A percentile compares a stretch with the other conserved stretches of the same genome.
Evolutionary conservation across 2,329 filamentous ascomycete genomes (phyloP).

Genomic region (Orbilia blumenaviensis): DNA sequence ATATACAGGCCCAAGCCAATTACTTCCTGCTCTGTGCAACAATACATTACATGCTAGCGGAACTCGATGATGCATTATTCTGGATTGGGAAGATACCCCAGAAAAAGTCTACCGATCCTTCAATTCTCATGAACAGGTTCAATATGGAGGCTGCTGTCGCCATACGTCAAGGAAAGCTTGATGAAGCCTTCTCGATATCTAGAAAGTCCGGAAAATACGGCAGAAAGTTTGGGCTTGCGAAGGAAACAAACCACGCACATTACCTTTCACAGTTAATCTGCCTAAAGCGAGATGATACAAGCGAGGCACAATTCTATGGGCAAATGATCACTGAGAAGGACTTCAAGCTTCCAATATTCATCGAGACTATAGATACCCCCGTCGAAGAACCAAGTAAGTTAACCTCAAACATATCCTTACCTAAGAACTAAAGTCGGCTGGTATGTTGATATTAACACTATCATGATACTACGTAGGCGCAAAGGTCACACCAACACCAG

Average conservation of each 20-base stretch:
- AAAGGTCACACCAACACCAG: neutral
- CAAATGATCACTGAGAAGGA: constrained; percentile 27
- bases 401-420: no score
- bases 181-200: constrained; percentile 14
- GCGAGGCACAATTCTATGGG: constrained; percentile 35
- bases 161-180: constrained; percentile 3
- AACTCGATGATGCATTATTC: constrained; percentile 12
- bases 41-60: constrained; percentile 44
- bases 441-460: neutral
- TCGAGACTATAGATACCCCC: neutral
- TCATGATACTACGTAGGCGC: neutral
- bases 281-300: constrained; percentile 16
- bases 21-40: constrained; percentile 7
- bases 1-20: neutral
- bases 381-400: neutral
- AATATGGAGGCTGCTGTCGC: constrained; percentile 37
- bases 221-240: constrained; percentile 11
- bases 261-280: constrained; percentile 30
- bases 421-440: neutral
- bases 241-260: constrained; percentile 13
- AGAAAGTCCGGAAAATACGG: constrained; percentile 36
- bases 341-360: constrained; percentile 9
- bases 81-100: constrained; percentile 15
- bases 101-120: constrained; percentile 36
- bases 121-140: constrained; percentile 3